A percentile compares a stretch with the other conserved stretches of the same genome.
Evolutionary conservation across 805 yeast species (phyloP).

Genomic region (Clavispora asparagi): DNA sequence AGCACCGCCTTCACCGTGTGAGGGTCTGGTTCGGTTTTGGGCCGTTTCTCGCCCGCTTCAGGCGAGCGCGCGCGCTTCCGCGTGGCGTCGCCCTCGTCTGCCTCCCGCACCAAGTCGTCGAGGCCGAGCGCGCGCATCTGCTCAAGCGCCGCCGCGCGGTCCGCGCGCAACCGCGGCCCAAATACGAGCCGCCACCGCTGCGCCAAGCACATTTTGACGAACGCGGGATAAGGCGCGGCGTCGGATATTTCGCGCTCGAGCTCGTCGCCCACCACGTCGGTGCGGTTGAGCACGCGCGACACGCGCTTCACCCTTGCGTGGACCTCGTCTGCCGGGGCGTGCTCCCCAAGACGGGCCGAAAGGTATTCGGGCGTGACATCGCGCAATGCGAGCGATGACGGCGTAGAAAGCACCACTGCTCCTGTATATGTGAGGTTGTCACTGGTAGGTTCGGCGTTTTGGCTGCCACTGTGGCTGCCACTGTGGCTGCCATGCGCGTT

Average conservation of each 20-base stretch:
- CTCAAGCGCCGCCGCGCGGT: slow-evolving; percentile 28
- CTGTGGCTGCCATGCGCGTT: background rate
- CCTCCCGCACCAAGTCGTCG: slow-evolving; percentile 5
- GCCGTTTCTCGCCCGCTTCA: background rate
- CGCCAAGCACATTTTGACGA: slow-evolving; percentile 44
- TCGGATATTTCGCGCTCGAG: slow-evolving; percentile 3
- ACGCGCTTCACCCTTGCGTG: background rate
- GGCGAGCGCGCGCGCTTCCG: background rate
- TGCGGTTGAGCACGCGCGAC: background rate
- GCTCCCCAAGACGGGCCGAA: background rate
- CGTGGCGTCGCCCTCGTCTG: background rate
- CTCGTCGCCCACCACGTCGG: slow-evolving; percentile 4
- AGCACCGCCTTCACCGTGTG: too few relatives aligned
- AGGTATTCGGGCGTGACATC: background rate
- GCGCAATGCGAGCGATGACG: background rate
- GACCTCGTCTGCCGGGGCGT: background rate
- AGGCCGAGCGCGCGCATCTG: slow-evolving; percentile 44
- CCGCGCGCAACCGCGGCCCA: slow-evolving; percentile 42
- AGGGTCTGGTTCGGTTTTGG: too few relatives aligned
- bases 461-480: background rate
- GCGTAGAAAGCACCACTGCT: background rate
- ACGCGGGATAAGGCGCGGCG: slow-evolving; percentile 20
- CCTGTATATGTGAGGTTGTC: background rate
- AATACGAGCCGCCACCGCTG: slow-evolving; percentile 52
- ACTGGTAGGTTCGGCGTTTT: background rate